A percentile compares a stretch with the other conserved stretches of the same genome.
phyloP scores from a whole-genome alignment of 1,284 basidiomycete species.

The Fomitopsis schrenkii region DNA sequence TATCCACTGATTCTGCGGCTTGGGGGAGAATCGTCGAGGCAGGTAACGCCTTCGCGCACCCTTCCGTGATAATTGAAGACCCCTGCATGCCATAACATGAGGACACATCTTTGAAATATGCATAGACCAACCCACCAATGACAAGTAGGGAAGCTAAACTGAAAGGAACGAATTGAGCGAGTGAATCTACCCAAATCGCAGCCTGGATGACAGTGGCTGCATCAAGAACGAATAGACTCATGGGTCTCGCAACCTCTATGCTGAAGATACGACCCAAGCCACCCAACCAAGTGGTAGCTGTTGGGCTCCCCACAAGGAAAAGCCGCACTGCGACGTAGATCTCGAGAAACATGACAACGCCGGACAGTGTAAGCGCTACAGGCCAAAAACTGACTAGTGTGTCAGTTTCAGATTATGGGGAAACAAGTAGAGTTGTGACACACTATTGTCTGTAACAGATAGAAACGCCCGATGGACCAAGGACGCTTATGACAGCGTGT shows the following conservation, averaged over 20 bases:
- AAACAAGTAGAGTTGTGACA: conserved; percentile 6
- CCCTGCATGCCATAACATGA: not conserved
- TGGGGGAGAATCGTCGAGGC: not conserved
- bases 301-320: conserved; percentile 27
- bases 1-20: not conserved
- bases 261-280: conserved; percentile 22
- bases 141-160: conserved; percentile 45
- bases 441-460: conserved; percentile 38
- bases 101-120: not conserved
- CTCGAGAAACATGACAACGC: conserved; percentile 39
- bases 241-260: conserved; percentile 26
- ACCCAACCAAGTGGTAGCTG: conserved; percentile 15
- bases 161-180: conserved; percentile 45
- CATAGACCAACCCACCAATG: conserved; percentile 26
- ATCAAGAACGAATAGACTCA: conserved; percentile 44
- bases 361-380: conserved; percentile 37
- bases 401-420: not conserved
- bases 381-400: conserved; percentile 34
- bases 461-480: conserved; percentile 17
- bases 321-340: conserved; percentile 38
- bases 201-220: conserved; percentile 40
- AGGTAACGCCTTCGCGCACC: not conserved
- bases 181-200: conserved; percentile 31
- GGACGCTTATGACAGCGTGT: conserved; percentile 1
- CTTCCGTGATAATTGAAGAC: conserved; percentile 11